phyloP scores from a whole-genome alignment of 2,329 filamentous ascomycete species.

The Torrubiellomyces zombiae region DNA sequence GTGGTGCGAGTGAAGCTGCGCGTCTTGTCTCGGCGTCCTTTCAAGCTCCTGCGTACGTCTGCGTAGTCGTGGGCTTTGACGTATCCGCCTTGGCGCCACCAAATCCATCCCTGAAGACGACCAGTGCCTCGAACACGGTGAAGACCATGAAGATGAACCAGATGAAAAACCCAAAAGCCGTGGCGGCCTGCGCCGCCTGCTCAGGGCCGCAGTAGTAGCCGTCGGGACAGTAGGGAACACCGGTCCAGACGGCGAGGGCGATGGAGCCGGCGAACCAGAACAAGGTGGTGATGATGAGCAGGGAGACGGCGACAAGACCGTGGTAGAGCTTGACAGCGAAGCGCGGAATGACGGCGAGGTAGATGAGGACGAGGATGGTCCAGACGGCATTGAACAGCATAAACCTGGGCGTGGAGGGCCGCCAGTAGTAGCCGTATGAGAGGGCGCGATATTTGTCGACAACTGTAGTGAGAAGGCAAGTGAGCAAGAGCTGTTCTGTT shows the following conservation, averaged over 20 bases:
- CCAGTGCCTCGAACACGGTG: constrained; percentile 28
- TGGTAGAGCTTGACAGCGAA: constrained; percentile 46
- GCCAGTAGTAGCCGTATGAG: constrained; percentile 7
- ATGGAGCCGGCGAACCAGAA: constrained; percentile 87
- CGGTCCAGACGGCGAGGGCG: constrained; percentile 51
- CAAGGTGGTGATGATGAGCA: constrained; percentile 59
- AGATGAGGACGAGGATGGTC: constrained; percentile 55
- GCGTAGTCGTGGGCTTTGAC: constrained; percentile 5
- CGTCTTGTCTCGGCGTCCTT: no score
- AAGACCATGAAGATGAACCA: constrained; percentile 36
- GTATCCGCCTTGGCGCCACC: constrained; percentile 14
- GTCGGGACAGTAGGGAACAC: constrained; percentile 35
- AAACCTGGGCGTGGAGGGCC: constrained; percentile 51
- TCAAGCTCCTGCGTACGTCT: constrained; percentile 2
- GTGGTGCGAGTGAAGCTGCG: no score
- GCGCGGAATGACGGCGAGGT: constrained; percentile 51
- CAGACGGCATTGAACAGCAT: constrained; percentile 66
- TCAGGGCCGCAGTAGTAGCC: constrained; percentile 29
- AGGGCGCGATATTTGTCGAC: not conserved
- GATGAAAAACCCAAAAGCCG: constrained; percentile 50
- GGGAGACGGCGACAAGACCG: constrained; percentile 44
- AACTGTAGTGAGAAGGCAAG: not conserved
- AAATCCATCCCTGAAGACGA: constrained; percentile 15
- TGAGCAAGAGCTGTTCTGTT: not conserved
- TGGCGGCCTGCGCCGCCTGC: constrained; percentile 42